phyloP scores from a whole-genome alignment of 1,139 yeast genomes.

The Blastobotrys petasosporus region DNA sequence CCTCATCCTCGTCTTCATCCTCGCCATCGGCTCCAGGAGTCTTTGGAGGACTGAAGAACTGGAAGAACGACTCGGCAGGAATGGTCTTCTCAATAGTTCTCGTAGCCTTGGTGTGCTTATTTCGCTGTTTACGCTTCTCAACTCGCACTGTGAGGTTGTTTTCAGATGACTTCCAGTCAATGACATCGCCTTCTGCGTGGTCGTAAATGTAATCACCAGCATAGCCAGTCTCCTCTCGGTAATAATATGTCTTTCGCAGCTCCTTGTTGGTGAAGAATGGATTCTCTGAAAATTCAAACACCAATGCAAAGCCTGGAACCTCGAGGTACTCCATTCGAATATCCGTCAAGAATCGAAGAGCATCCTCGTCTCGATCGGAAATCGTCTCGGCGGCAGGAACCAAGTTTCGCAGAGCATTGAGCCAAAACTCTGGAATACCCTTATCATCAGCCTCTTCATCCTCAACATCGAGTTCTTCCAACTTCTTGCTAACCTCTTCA shows the following conservation, averaged over 20 bases:
- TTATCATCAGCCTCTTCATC: constrained; percentile 44
- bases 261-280: constrained; percentile 68
- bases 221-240: constrained; percentile 90
- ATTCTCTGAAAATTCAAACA: constrained; percentile 74
- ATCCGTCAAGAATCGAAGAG: constrained; percentile 61
- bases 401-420: constrained; percentile 87
- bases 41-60: constrained; percentile 90
- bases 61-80: constrained; percentile 90
- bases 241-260: constrained; percentile 81
- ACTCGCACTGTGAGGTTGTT: constrained; percentile 77
- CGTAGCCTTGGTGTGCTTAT: constrained; percentile 94
- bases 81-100: constrained; percentile 93
- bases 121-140: constrained; percentile 96
- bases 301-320: constrained; percentile 83
- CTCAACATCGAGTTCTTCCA: constrained; percentile 38
- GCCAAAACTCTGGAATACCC: constrained; percentile 96
- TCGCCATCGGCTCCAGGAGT: constrained; percentile 53
- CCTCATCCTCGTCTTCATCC: constrained; percentile 42
- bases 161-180: constrained; percentile 79
- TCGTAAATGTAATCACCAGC: constrained; percentile 96
- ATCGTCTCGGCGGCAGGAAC: constrained; percentile 78
- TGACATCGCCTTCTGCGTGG: constrained; percentile 87
- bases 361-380: constrained; percentile 86
- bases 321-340: constrained; percentile 76
- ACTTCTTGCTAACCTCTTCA: constrained; percentile 37